Base-by-base conservation (phyloP, 1,284 basidiomycete species). In the Ustanciosporium gigantosporum region DNA sequence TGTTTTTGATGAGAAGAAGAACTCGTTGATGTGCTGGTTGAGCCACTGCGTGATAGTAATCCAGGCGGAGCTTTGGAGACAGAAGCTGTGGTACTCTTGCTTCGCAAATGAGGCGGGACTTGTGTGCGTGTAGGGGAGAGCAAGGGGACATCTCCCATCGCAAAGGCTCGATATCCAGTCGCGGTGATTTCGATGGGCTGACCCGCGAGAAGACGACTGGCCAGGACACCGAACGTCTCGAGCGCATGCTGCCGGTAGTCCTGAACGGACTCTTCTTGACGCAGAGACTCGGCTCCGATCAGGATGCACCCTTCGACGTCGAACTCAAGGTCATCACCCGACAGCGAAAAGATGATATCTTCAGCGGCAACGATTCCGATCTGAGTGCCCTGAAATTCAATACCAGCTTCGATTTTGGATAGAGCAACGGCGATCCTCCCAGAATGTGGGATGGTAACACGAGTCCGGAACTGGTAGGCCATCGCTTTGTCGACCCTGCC, bases 351-450 rank as follows among this genome's bases (percentile, higher is more conserved):
- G 14, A 57, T 47, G 14, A 66, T 58, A 21, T 66, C 58, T 23
- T 66, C 62, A 3, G 47, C 57, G 20, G 51, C 31, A 25, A 66
- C 46, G 36, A 60, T 42, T 23, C 62, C 62, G 25, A 66, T 57
- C 34, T 55, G 49, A 15, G 46, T 27, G 24, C 57, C 62, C 27
- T 61, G 42, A 16, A 51, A 66, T 31, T 56, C 62, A 46, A 66
- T 35, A 5, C 52, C 53, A 16, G 49, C 53, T 31, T 64, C 59
- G 39, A 64, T 64, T 42, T 57, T 64, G 27, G 53, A 48, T 13
- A 64, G 36, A 6, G 40, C 58, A 3, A 56, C 48, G 1, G 62
- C 62, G 20, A 59, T 25, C 1, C 27, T 36, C 2, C 56, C 62
- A 15, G 31, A 43, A 38, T 61, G 58, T 3, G 52, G 51, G 19